A percentile compares a stretch with the other conserved stretches of the same genome.
These are phyloP conservation scores for Parasitella parasitica DNA, from an alignment of 371 early-diverging fungal genomes.

Conservation along the genomic window DNA sequence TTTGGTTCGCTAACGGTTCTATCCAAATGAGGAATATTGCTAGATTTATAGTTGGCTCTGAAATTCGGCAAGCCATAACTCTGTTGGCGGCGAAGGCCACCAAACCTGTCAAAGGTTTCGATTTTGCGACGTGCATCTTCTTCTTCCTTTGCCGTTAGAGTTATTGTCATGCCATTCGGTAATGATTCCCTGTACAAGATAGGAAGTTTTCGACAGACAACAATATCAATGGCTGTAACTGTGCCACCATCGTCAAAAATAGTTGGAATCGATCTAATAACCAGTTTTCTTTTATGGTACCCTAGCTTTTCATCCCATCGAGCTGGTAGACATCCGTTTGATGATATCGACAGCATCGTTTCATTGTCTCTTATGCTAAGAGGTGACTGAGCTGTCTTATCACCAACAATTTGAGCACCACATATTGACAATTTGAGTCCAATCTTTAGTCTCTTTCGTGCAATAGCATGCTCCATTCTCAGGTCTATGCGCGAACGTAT, in stretches of 20 bases:
- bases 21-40: background rate
- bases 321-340: conserved; percentile 65
- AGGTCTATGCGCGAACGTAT: conserved; percentile 60
- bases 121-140: conserved; percentile 39
- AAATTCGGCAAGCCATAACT: conserved; percentile 15
- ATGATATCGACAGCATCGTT: conserved; percentile 44
- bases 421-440: conserved; percentile 71
- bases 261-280: conserved; percentile 39
- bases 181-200: conserved; percentile 57
- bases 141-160: conserved; percentile 62
- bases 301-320: conserved; percentile 75
- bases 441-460: conserved; percentile 43
- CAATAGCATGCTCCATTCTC: conserved; percentile 50
- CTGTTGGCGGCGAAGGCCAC: background rate
- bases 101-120: conserved; percentile 5
- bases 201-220: conserved; percentile 67
- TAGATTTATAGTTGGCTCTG: conserved; percentile 9
- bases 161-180: conserved; percentile 43
- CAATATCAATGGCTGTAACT: conserved; percentile 68
- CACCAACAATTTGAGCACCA: conserved; percentile 62
- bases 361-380: background rate
- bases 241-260: conserved; percentile 67
- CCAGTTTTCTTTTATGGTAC: conserved; percentile 40
- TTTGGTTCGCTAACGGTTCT: conserved; percentile 10
- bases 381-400: conserved; percentile 36